Evolutionary conservation across 441 rosid genomes (phyloP), one percentile per base, ranked within the genome.

Genomic region (Gossypium aridum): DNA sequence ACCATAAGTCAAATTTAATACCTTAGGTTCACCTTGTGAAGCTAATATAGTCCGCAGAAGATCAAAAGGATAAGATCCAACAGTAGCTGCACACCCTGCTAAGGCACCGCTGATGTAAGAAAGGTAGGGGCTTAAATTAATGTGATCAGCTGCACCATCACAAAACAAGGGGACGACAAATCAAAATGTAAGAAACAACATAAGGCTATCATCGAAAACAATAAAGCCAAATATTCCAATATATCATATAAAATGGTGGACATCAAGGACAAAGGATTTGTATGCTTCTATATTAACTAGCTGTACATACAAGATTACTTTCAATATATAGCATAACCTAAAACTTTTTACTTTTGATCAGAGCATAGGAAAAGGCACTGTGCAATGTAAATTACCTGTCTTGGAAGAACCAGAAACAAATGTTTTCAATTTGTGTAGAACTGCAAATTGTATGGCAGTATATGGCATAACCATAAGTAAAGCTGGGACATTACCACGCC

Each of bases 401-500:
- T 88, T 95, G 45, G 97, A 88, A 79, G 99, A 95, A 80, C 99
- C 98, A 72, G 98, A 75, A 2, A 89, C 98, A 72, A 89, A 74
- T 59, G 96, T 87, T 77, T 89, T 95, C 80, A 95, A 71, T 85
- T 88, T 90, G 83, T 90, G 98, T 53, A 95, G 71, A 3, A 95
- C 96, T 4, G 90, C 73, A 84, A 95, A 95, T 81, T 95, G 99
- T 81, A 95, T 91, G 65, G 99, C 90, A 45, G 93, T 84, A 71
- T 95, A 93, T 25, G 99, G 96, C 96, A 95, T 90, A 77, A 90
- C 97, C 98, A 95, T 95, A 34, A 95, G 98, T 74, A 95, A 86
- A 75, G 99, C 99, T 1, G 99, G 99, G 79, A 91, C 97, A 83
- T 93, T 95, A 28, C 99, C 98, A 74, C 97, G 97, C 99, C 99